Evolutionary conservation across 345 rosid species (phyloP).

Genomic region (Citrus maxima): DNA sequence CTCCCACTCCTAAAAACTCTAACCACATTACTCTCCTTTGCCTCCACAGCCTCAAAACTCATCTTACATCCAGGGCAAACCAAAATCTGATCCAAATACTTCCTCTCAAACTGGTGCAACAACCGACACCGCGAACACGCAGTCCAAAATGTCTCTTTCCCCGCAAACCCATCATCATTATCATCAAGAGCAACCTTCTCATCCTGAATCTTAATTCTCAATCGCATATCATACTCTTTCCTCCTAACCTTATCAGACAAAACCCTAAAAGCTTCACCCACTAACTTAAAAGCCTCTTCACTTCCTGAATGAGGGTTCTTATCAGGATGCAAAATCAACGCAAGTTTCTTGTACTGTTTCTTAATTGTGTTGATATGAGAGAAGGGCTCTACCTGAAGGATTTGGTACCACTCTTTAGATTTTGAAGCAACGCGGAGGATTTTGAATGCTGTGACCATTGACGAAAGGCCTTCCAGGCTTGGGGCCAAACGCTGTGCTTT

Average conservation of each 20-base stretch:
- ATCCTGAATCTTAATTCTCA: conserved; percentile 73
- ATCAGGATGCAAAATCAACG: conserved; percentile 75
- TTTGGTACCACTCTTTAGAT: conserved; percentile 65
- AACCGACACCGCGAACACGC: conserved; percentile 67
- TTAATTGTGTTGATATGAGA: conserved; percentile 60
- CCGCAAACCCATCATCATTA: conserved; percentile 24
- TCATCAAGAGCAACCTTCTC: conserved; percentile 22
- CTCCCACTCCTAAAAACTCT: conserved; percentile 26
- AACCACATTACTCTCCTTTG: conserved; percentile 24
- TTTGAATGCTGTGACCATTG: conserved; percentile 65
- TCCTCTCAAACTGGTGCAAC: conserved; percentile 75
- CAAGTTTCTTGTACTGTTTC: conserved; percentile 70
- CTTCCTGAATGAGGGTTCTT: conserved; percentile 63
- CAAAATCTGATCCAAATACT: conserved; percentile 65
- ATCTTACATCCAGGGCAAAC: conserved; percentile 72
- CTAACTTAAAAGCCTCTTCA: conserved; percentile 85
- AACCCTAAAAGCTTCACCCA: conserved; percentile 72
- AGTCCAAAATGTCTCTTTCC: conserved; percentile 51
- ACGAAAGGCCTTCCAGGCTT: conserved; percentile 48
- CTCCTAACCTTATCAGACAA: conserved; percentile 63
- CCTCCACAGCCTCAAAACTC: conserved; percentile 70
- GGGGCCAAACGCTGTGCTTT: conserved; percentile 62
- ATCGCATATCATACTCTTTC: conserved; percentile 68
- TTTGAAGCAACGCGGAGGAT: conserved; percentile 45
- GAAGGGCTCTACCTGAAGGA: conserved; percentile 87